Percentiles rank a stretch among this genome's conserved stretches.
phyloP scores from a whole-genome alignment of 139 green algal genomes.

The Trebouxia sp. region DNA sequence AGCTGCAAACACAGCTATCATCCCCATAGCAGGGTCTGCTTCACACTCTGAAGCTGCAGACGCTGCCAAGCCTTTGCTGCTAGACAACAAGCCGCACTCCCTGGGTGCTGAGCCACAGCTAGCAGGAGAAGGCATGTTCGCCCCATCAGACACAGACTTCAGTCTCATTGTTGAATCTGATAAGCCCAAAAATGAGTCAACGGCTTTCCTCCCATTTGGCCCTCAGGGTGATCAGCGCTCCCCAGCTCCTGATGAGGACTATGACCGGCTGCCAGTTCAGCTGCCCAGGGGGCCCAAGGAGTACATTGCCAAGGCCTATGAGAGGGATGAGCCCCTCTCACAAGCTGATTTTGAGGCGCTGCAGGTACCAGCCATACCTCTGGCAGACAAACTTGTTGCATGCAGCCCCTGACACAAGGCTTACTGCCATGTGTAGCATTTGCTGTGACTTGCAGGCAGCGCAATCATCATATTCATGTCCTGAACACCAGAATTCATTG shows the following conservation, averaged over 20 bases:
- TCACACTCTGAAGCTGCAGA: background rate
- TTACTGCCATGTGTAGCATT: too few species aligned
- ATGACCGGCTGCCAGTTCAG: background rate
- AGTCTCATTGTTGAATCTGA: background rate
- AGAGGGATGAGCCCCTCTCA: background rate
- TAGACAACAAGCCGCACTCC: background rate
- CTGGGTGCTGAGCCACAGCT: constrained; percentile 9
- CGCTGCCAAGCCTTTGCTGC: background rate
- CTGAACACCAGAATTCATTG: too few species aligned
- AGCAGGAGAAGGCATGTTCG: constrained; percentile 14
- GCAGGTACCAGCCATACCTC: background rate
- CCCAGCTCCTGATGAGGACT: background rate
- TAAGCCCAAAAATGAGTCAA: background rate
- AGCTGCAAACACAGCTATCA: background rate
- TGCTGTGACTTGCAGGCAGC: too few species aligned
- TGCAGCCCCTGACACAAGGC: too few species aligned
- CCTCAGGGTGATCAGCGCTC: background rate
- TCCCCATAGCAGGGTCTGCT: background rate
- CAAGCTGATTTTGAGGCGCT: constrained; percentile 22
- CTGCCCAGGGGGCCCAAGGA: constrained; percentile 3
- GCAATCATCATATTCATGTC: too few species aligned
- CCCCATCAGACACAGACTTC: background rate
- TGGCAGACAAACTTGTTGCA: too few species aligned
- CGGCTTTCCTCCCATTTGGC: constrained; percentile 7
- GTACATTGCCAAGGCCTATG: constrained; percentile 23